Evolutionary conservation across 805 yeast genomes (phyloP).

Genomic region (Saturnispora dispora): DNA sequence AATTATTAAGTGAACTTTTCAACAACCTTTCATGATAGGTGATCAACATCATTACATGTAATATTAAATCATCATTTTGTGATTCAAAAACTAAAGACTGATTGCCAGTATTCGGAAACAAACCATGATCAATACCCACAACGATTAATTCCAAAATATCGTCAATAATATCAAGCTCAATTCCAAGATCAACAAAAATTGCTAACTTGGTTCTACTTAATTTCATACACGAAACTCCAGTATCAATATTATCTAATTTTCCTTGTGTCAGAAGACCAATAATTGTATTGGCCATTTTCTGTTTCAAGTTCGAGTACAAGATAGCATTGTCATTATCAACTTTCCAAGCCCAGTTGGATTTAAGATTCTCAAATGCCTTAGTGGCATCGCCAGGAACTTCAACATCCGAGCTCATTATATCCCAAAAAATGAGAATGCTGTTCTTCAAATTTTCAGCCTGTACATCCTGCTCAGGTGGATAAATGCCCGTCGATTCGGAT

Average conservation of each 20-base stretch:
- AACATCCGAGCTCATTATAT: not conserved
- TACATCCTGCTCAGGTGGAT: not conserved
- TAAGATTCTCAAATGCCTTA: not conserved
- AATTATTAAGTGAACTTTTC: conserved; percentile 10
- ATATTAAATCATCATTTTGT: conserved; percentile 7
- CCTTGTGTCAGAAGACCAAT: not conserved
- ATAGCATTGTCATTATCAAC: not conserved
- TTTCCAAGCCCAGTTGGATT: conserved; percentile 6
- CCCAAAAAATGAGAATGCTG: not conserved
- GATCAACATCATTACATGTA: conserved; percentile 17
- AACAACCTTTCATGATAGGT: conserved; percentile 17
- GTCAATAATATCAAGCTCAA: conserved; percentile 3
- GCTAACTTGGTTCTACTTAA: not conserved
- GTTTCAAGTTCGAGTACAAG: conserved; percentile 1
- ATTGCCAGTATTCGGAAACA: conserved; percentile 13
- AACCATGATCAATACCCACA: conserved; percentile 9
- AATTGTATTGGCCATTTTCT: not conserved
- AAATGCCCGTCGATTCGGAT: conserved; percentile 20
- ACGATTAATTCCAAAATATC: conserved; percentile 1
- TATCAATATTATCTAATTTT: not conserved
- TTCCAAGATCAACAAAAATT: not conserved
- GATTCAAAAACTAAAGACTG: conserved; percentile 3
- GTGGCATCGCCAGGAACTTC: not conserved
- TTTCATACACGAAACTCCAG: not conserved
- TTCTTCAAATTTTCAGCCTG: not conserved